phyloP scores from a whole-genome alignment of 75 land plant genomes.

The Chamaecyparis obtusa region DNA sequence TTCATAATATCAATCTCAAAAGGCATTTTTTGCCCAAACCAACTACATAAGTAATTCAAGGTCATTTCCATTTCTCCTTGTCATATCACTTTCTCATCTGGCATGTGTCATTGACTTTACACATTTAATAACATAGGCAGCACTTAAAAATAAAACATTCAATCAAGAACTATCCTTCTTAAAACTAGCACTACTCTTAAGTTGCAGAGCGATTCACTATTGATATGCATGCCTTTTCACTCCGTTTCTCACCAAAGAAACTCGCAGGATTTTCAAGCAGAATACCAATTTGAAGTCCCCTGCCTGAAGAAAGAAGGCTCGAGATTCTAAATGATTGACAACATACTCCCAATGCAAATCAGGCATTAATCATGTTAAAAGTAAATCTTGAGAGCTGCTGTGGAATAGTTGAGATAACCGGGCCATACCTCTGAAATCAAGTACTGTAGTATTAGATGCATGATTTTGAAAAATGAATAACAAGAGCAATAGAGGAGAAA shows the following conservation, averaged over 20 bases:
- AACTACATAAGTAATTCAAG: not conserved
- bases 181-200: not conserved
- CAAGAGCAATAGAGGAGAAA: not conserved
- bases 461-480: not conserved
- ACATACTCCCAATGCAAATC: conserved; percentile 2
- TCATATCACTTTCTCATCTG: not conserved
- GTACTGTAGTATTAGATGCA: conserved; percentile 2
- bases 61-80: not conserved
- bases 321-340: not conserved
- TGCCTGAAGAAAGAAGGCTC: not conserved
- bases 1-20: not conserved
- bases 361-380: conserved; percentile 75
- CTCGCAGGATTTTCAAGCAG: not conserved
- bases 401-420: conserved; percentile 93
- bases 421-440: conserved; percentile 82
- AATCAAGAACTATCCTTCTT: not conserved
- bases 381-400: conserved; percentile 89
- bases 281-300: not conserved
- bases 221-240: not conserved
- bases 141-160: not conserved
- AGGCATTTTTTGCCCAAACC: too few species aligned
- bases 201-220: not conserved
- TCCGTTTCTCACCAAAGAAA: not conserved
- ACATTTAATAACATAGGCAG: not conserved
- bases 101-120: not conserved